phyloP scores from a whole-genome alignment of 1,284 basidiomycete species.

The Apiotrichum montevideense region DNA sequence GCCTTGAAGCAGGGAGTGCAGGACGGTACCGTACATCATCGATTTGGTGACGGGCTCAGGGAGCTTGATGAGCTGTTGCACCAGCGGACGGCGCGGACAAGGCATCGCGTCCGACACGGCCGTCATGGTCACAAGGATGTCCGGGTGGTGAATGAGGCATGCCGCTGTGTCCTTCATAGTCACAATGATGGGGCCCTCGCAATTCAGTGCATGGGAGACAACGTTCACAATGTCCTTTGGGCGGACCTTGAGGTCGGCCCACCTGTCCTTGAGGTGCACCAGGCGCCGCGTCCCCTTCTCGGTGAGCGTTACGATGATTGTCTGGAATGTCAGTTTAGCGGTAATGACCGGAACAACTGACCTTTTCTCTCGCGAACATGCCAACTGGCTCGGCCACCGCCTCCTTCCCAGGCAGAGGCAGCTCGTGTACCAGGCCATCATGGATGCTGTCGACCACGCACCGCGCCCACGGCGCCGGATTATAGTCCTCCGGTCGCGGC shows the following conservation, averaged over 20 bases:
- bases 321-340: conserved; percentile 15
- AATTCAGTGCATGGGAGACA: conserved; percentile 48
- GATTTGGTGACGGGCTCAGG: conserved; percentile 43
- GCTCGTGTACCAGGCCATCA: conserved; percentile 16
- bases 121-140: conserved; percentile 81
- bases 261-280: conserved; percentile 42
- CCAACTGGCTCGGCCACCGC: conserved; percentile 7
- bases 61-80: conserved; percentile 60
- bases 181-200: conserved; percentile 24
- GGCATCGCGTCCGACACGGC: conserved; percentile 72
- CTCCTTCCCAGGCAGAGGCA: background rate
- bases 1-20: conserved; percentile 80
- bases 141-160: conserved; percentile 74
- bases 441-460: conserved; percentile 28
- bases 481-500: conserved; percentile 21
- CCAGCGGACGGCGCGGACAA: conserved; percentile 73
- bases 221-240: conserved; percentile 72
- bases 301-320: conserved; percentile 21
- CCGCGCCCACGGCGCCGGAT: conserved; percentile 32
- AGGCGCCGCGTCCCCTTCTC: conserved; percentile 16
- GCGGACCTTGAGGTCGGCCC: conserved; percentile 32
- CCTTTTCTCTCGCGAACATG: conserved; percentile 20
- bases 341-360: background rate
- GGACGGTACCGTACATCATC: conserved; percentile 79
- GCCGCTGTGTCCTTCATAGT: conserved; percentile 37